phyloP scores from a whole-genome alignment of 257 asterid species.

The Sherardia arvensis region DNA sequence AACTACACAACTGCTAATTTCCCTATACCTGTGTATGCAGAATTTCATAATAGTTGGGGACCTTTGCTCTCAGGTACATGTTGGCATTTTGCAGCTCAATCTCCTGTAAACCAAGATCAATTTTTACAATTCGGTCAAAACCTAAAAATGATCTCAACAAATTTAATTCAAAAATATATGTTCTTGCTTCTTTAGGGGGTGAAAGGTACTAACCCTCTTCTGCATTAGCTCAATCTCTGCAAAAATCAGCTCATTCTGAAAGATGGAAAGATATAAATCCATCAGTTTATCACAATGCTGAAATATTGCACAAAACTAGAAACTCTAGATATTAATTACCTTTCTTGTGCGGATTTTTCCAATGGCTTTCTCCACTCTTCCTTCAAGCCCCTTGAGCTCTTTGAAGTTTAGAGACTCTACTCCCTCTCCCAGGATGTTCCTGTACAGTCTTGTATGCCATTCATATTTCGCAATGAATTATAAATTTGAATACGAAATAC shows the following conservation, averaged over 20 bases:
- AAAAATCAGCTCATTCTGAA: slow-evolving; percentile 68
- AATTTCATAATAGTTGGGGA: slow-evolving; percentile 4
- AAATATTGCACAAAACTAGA: neutral
- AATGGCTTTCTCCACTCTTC: slow-evolving; percentile 65
- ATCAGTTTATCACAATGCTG: slow-evolving; percentile 5
- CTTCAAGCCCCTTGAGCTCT: slow-evolving; percentile 50
- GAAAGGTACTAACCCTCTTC: slow-evolving; percentile 46
- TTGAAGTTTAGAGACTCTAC: slow-evolving; percentile 33
- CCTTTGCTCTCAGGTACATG: slow-evolving; percentile 85
- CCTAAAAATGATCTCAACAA: neutral
- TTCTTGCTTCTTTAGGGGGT: neutral
- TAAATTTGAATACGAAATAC: neutral
- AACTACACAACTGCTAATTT: neutral
- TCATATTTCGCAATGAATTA: neutral
- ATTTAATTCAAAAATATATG: neutral
- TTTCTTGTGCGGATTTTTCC: slow-evolving; percentile 63
- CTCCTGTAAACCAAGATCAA: slow-evolving; percentile 35
- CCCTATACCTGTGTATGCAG: neutral
- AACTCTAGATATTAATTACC: slow-evolving; percentile 21
- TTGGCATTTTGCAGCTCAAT: slow-evolving; percentile 81
- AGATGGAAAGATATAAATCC: neutral
- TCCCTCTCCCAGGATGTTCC: slow-evolving; percentile 75
- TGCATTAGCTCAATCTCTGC: slow-evolving; percentile 93
- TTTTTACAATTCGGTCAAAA: neutral
- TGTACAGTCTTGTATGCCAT: slow-evolving; percentile 6